phyloP scores from a whole-genome alignment of 2,329 filamentous ascomycete genomes.

The Epichloe scottii region DNA sequence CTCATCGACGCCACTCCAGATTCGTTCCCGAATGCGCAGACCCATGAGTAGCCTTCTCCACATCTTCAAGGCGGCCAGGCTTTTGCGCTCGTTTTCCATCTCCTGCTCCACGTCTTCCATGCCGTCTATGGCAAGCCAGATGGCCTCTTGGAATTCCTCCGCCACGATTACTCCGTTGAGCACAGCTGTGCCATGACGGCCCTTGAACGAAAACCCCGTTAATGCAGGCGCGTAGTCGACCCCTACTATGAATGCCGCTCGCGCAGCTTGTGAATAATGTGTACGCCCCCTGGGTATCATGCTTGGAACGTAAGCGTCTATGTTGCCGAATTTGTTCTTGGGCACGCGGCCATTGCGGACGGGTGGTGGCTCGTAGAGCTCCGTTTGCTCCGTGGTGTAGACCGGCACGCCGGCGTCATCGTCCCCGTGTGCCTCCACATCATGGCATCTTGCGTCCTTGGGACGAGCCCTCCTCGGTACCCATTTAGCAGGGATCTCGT shows the following conservation, averaged over 20 bases:
- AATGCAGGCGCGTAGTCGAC: slow-evolving; percentile 85
- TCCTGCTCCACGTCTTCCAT: slow-evolving; percentile 54
- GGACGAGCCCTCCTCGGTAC: slow-evolving; percentile 36
- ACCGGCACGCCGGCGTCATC: slow-evolving; percentile 38
- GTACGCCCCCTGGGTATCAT: slow-evolving; percentile 79
- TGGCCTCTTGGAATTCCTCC: slow-evolving; percentile 55
- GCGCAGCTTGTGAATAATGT: slow-evolving; percentile 49
- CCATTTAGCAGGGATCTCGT: slow-evolving; percentile 74
- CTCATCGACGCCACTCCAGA: slow-evolving; percentile 46
- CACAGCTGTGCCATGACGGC: slow-evolving; percentile 74
- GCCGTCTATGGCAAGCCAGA: slow-evolving; percentile 55
- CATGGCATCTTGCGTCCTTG: slow-evolving; percentile 13
- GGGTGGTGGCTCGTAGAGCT: slow-evolving; percentile 62
- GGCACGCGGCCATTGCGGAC: slow-evolving; percentile 66
- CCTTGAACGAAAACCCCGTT: slow-evolving; percentile 79
- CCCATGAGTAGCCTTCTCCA: slow-evolving; percentile 59
- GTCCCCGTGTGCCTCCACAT: slow-evolving; percentile 15
- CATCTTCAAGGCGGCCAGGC: slow-evolving; percentile 59
- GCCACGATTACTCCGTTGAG: slow-evolving; percentile 69
- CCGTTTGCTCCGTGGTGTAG: slow-evolving; percentile 53
- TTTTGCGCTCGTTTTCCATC: slow-evolving; percentile 55
- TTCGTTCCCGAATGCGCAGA: slow-evolving; percentile 60
- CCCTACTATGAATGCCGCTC: slow-evolving; percentile 62
- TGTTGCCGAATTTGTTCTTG: slow-evolving; percentile 86
- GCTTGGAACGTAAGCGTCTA: slow-evolving; percentile 81